A percentile compares a stretch with the other conserved stretches of the same genome.
These are phyloP conservation scores for Kluyveromyces sp. DNA, from an alignment of 1,139 yeast species.

Conservation along the genomic window DNA sequence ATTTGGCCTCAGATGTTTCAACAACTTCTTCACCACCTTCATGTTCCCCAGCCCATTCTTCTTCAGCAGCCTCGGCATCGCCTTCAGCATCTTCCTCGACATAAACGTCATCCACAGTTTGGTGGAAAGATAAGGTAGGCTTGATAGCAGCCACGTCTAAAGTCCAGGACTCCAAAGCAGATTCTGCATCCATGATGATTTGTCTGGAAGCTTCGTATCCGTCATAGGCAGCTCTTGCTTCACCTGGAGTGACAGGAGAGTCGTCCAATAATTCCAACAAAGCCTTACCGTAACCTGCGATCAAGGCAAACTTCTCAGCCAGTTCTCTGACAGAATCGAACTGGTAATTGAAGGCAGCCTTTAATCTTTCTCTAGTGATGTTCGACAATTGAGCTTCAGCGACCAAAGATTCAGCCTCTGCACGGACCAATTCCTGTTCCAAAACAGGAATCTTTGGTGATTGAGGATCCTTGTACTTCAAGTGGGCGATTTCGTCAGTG, in stretches of 20 bases:
- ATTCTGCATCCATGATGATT: slow-evolving; percentile 78
- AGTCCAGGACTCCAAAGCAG: slow-evolving; percentile 78
- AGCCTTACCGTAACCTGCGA: slow-evolving; percentile 88
- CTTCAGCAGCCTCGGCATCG: slow-evolving; percentile 29
- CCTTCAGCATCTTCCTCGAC: slow-evolving; percentile 42
- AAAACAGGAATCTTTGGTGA: slow-evolving; percentile 73
- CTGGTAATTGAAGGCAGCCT: slow-evolving; percentile 78
- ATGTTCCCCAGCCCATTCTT: slow-evolving; percentile 32
- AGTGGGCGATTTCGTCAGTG: slow-evolving; percentile 75
- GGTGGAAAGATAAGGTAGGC: slow-evolving; percentile 74
- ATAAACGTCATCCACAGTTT: slow-evolving; percentile 56
- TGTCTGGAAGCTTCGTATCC: slow-evolving; percentile 85
- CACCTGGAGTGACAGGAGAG: slow-evolving; percentile 85
- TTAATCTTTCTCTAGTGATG: slow-evolving; percentile 79
- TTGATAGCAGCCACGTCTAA: slow-evolving; percentile 72
- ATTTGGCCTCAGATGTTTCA: slow-evolving; percentile 4
- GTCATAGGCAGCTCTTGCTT: slow-evolving; percentile 80
- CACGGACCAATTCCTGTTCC: slow-evolving; percentile 84
- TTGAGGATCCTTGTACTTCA: slow-evolving; percentile 79
- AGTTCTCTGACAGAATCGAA: slow-evolving; percentile 77
- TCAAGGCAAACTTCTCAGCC: slow-evolving; percentile 76
- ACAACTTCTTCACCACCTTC: slow-evolving; percentile 21
- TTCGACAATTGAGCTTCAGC: slow-evolving; percentile 88
- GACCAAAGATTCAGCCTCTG: slow-evolving; percentile 84
- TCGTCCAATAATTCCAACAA: slow-evolving; percentile 75